Evolutionary conservation across 2,329 filamentous ascomycete species (phyloP).

Genomic region (Allantophomopsis cytisporea): DNA sequence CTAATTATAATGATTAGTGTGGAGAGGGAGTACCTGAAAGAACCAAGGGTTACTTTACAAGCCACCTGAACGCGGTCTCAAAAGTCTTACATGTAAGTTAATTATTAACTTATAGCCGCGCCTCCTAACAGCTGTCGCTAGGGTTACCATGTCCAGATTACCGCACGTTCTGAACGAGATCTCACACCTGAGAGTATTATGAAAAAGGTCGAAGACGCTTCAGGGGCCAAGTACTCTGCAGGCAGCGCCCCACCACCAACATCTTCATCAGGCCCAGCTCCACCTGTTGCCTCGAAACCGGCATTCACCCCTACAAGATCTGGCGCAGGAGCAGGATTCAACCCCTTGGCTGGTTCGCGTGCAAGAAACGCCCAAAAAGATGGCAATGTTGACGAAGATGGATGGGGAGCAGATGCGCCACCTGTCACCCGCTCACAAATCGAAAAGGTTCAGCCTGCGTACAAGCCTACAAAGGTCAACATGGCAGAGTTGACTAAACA

Average conservation of each 20-base stretch:
- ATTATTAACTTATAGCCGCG: background rate
- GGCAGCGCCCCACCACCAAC: conserved; percentile 47
- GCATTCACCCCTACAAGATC: conserved; percentile 67
- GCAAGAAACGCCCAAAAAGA: conserved; percentile 37
- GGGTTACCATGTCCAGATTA: conserved; percentile 96
- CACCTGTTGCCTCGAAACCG: conserved; percentile 74
- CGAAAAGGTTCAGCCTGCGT: conserved; percentile 84
- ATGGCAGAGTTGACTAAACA: conserved; percentile 73
- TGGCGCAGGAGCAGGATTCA: conserved; percentile 37
- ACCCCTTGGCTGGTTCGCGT: conserved; percentile 54
- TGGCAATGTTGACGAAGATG: conserved; percentile 62
- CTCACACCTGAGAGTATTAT: conserved; percentile 79
- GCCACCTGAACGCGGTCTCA: conserved; percentile 76
- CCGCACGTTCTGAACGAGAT: conserved; percentile 81
- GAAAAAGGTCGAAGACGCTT: conserved; percentile 88
- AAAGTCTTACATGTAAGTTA: conserved; percentile 68
- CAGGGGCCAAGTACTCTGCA: conserved; percentile 83
- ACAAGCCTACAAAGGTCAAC: conserved; percentile 92
- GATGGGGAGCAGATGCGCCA: conserved; percentile 93
- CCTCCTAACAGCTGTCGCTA: conserved; percentile 16
- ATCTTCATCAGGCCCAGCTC: conserved; percentile 24
- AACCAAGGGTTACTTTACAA: conserved; percentile 97
- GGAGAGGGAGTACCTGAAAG: conserved; percentile 96
- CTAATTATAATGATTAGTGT: conserved; percentile 36
- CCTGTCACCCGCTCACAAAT: conserved; percentile 74